A percentile compares a stretch with the other conserved stretches of the same genome.
These are phyloP conservation scores for Komagataella kurtzmanii DNA, from an alignment of 805 yeast species.

Conservation along the genomic window DNA sequence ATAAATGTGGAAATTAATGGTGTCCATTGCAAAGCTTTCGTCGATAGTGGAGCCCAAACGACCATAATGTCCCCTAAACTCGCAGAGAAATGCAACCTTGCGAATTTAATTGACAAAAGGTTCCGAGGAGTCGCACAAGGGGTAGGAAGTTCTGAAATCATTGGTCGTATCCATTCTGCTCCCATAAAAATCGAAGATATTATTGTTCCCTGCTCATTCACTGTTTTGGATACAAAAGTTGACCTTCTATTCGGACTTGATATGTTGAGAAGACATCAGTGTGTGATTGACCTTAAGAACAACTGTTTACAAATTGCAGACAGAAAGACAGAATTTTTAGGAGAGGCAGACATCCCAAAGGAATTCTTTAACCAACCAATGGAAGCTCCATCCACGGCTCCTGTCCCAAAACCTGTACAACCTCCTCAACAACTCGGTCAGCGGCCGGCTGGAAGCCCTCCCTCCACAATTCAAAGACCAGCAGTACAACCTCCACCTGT, in stretches of 20 bases:
- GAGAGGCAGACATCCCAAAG: slow-evolving; percentile 57
- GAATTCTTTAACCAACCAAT: slow-evolving; percentile 8
- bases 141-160: slow-evolving; percentile 68
- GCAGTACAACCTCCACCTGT: slow-evolving; percentile 4
- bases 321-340: slow-evolving; percentile 56
- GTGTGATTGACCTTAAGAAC: slow-evolving; percentile 57
- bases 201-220: slow-evolving; percentile 53
- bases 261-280: slow-evolving; percentile 81
- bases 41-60: slow-evolving; percentile 91
- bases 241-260: slow-evolving; percentile 83
- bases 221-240: slow-evolving; percentile 56
- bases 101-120: slow-evolving; percentile 65
- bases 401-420: slow-evolving; percentile 5
- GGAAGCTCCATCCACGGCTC: neutral
- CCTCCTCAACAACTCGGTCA: neutral
- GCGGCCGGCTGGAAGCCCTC: neutral
- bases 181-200: slow-evolving; percentile 66
- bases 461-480: neutral
- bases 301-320: slow-evolving; percentile 62
- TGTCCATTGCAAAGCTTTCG: slow-evolving; percentile 75
- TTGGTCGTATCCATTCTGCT: slow-evolving; percentile 82
- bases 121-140: slow-evolving; percentile 80
- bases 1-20: slow-evolving; percentile 72
- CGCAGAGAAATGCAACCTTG: slow-evolving; percentile 60
- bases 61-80: slow-evolving; percentile 72